Evolutionary conservation across 129 eudicot species (phyloP).

Genomic region (Arctium lappa): DNA sequence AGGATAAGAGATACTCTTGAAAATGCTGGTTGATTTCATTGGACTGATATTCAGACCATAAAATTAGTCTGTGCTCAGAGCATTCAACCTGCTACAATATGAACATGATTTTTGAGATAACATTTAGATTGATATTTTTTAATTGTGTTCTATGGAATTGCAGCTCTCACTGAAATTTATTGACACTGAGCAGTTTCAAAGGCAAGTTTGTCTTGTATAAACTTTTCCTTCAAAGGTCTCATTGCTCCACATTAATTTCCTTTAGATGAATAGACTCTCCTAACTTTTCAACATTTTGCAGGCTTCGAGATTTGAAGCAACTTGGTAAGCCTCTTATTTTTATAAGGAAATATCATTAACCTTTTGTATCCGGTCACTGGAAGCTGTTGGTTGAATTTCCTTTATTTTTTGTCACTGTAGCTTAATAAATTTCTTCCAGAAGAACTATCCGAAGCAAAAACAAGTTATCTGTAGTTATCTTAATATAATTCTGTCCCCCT

Average conservation of each 20-base stretch:
- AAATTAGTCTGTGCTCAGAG: not conserved
- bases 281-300: conserved; percentile 28
- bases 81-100: conserved; percentile 15
- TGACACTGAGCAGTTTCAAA: conserved; percentile 94
- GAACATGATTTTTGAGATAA: conserved; percentile 3
- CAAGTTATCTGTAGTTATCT: conserved; percentile 8
- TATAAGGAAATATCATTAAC: not conserved
- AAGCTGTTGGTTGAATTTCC: not conserved
- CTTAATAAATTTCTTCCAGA: not conserved
- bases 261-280: conserved; percentile 13
- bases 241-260: not conserved
- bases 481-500: not conserved
- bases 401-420: conserved; percentile 15
- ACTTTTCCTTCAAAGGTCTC: not conserved
- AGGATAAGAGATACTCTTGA: conserved; percentile 4
- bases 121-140: not conserved
- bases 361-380: not conserved
- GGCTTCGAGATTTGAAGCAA: conserved; percentile 93
- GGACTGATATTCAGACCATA: not conserved
- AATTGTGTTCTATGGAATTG: conserved; percentile 3
- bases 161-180: conserved; percentile 85
- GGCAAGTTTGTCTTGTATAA: conserved; percentile 41
- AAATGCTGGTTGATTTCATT: conserved; percentile 12
- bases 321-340: conserved; percentile 52
- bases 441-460: conserved; percentile 1